A percentile compares a stretch with the other conserved stretches of the same genome.
These are phyloP conservation scores for Nitzschia sp. DNA, from an alignment of 108 stramenopile genomes.

Conservation along the genomic window DNA sequence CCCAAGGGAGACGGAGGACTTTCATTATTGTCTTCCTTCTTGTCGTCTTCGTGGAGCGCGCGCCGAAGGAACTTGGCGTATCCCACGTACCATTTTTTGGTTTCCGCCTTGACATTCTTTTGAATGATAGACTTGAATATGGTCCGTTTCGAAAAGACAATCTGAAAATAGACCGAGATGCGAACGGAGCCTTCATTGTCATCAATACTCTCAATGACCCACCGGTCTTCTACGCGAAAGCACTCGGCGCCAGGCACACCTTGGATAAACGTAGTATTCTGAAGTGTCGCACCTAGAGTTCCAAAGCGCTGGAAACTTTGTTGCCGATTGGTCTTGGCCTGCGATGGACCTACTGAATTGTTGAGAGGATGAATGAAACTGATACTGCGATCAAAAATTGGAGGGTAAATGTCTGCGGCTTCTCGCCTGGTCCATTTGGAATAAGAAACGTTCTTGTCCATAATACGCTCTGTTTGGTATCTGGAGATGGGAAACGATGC, in stretches of 20 bases:
- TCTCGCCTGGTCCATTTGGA: constrained; percentile 15
- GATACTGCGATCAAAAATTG: constrained; percentile 34
- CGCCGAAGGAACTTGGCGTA: constrained; percentile 25
- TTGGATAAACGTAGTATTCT: constrained; percentile 37
- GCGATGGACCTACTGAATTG: constrained; percentile 42
- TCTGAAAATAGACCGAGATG: constrained; percentile 48
- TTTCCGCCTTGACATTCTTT: constrained; percentile 46
- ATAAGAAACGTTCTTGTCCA: constrained; percentile 48
- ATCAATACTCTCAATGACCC: constrained; percentile 51
- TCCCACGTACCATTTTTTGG: constrained; percentile 46
- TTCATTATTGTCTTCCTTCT: background rate
- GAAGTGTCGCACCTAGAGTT: constrained; percentile 33
- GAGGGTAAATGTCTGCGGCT: background rate
- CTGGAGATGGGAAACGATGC: constrained; percentile 60
- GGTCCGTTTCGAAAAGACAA: constrained; percentile 62
- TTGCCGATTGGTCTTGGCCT: constrained; percentile 29
- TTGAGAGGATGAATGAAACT: constrained; percentile 44
- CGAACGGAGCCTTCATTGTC: constrained; percentile 16
- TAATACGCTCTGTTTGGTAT: constrained; percentile 57
- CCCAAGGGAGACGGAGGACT: too few relatives aligned
- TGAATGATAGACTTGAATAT: constrained; percentile 63
- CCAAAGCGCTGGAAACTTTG: constrained; percentile 41
- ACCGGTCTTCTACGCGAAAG: constrained; percentile 72
- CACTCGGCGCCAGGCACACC: constrained; percentile 52
- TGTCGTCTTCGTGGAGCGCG: constrained; percentile 7